Evolutionary conservation across 129 eudicot species (phyloP).

Genomic region (Mikania micrantha): DNA sequence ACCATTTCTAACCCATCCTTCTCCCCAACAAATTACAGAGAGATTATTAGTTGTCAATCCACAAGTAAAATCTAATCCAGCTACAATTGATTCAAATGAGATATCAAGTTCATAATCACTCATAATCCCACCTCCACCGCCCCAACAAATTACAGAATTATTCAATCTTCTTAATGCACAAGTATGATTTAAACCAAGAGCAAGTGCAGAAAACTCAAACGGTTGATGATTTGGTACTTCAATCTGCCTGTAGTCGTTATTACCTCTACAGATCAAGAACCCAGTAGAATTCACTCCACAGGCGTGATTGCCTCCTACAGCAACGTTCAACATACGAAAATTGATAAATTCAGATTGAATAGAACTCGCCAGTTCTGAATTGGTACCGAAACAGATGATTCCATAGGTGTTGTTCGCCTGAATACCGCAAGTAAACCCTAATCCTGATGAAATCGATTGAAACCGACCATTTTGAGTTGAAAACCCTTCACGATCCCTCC

Average conservation of each 20-base stretch:
- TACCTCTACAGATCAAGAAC: slow-evolving; percentile 59
- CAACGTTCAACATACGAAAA: slow-evolving; percentile 42
- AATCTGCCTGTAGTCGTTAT: slow-evolving; percentile 34
- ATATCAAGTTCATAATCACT: slow-evolving; percentile 28
- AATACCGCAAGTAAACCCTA: slow-evolving; percentile 76
- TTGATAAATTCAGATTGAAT: slow-evolving; percentile 40
- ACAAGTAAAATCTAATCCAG: slow-evolving; percentile 80
- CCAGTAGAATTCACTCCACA: slow-evolving; percentile 65
- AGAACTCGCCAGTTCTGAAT: slow-evolving; percentile 7
- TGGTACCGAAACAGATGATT: slow-evolving; percentile 60
- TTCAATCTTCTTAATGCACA: slow-evolving; percentile 59
- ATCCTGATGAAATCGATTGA: slow-evolving; percentile 47
- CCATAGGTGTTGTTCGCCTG: not conserved
- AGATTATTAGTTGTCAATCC: slow-evolving; percentile 63
- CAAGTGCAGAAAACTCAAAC: slow-evolving; percentile 40
- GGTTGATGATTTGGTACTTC: slow-evolving; percentile 40
- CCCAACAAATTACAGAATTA: slow-evolving; percentile 77
- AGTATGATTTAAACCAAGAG: slow-evolving; percentile 58
- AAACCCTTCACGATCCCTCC: slow-evolving; percentile 45
- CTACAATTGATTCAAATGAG: slow-evolving; percentile 64
- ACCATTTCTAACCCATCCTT: slow-evolving; percentile 59
- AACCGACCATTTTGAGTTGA: slow-evolving; percentile 19
- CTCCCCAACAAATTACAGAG: slow-evolving; percentile 91
- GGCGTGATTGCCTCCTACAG: slow-evolving; percentile 63
- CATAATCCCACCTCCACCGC: slow-evolving; percentile 47